phyloP scores from a whole-genome alignment of 768 basidiomycete species.

The Mycena haematopus region DNA sequence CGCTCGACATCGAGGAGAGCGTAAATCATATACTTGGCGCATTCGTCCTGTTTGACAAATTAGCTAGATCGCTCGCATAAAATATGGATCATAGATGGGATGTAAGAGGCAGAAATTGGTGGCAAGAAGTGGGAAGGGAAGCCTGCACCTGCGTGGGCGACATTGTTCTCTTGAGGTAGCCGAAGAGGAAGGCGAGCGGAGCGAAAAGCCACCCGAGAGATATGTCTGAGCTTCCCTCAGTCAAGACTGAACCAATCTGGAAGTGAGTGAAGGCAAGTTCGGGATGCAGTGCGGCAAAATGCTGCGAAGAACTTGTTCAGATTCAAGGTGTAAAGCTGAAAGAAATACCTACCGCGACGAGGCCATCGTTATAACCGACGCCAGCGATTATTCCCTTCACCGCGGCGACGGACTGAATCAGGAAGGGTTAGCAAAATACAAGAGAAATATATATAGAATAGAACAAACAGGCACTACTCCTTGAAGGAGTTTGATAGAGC shows the following conservation, averaged over 20 bases:
- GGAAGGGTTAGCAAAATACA: background rate
- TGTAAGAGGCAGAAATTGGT: no score
- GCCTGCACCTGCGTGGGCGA: background rate
- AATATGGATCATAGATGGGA: background rate
- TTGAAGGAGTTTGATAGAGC: background rate
- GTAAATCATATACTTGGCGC: slow-evolving; percentile 17
- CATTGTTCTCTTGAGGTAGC: background rate
- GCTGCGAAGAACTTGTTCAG: slow-evolving; percentile 7
- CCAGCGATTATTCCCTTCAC: slow-evolving; percentile 11
- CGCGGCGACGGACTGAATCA: slow-evolving; percentile 8
- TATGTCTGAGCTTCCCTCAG: background rate
- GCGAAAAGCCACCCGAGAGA: slow-evolving; percentile 8
- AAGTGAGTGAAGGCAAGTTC: slow-evolving; percentile 34
- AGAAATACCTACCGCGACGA: slow-evolving; percentile 4
- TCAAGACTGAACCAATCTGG: slow-evolving; percentile 30
- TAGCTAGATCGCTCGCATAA: no score
- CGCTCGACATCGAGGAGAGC: background rate
- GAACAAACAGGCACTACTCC: slow-evolving; percentile 2
- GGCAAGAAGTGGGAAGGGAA: background rate
- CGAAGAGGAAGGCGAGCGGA: background rate
- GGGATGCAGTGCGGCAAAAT: slow-evolving; percentile 30
- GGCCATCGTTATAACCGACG: slow-evolving; percentile 14
- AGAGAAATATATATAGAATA: background rate
- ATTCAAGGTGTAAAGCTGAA: no score
- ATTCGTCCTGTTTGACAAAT: slow-evolving; percentile 11